Conservation (phyloP, 495 filamentous ascomycete genomes). For the Trichoderma asperelloides region DNA sequence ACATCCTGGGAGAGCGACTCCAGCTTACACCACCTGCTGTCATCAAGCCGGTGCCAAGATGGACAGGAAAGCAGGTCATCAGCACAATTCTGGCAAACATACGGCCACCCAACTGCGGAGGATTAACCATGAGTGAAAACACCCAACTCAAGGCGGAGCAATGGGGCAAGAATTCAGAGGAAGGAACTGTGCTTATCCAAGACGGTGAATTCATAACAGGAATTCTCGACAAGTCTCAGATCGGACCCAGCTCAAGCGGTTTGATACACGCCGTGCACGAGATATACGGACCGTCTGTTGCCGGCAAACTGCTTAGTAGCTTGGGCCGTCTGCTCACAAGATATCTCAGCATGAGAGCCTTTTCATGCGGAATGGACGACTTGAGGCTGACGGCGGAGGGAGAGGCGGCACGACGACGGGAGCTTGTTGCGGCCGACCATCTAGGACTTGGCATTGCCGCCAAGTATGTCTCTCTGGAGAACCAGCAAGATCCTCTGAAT, state of each 20-base stretch:
- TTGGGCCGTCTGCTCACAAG: slow-evolving; percentile 84
- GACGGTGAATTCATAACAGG: slow-evolving; percentile 82
- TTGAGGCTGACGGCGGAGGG: slow-evolving; percentile 75
- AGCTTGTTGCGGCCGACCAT: slow-evolving; percentile 55
- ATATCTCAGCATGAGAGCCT: slow-evolving; percentile 84
- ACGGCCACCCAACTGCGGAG: slow-evolving; percentile 60
- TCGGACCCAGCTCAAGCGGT: slow-evolving; percentile 80
- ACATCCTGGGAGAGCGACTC: slow-evolving; percentile 63
- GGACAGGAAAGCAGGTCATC: slow-evolving; percentile 98
- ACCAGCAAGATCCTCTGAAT: slow-evolving; percentile 48
- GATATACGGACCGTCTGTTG: slow-evolving; percentile 77
- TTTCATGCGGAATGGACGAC: slow-evolving; percentile 97
- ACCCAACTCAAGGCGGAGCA: slow-evolving; percentile 65
- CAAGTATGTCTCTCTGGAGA: slow-evolving; percentile 84
- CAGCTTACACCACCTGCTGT: slow-evolving; percentile 71
- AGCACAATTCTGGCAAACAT: slow-evolving; percentile 92
- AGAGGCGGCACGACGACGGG: slow-evolving; percentile 60
- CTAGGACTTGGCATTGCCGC: slow-evolving; percentile 77
- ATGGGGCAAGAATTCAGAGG: slow-evolving; percentile 56
- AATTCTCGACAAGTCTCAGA: slow-evolving; percentile 92
- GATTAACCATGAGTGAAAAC: slow-evolving; percentile 69
- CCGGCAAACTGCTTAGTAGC: slow-evolving; percentile 79
- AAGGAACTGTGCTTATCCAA: slow-evolving; percentile 73
- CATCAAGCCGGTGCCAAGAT: slow-evolving; percentile 68
- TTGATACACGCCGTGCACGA: slow-evolving; percentile 90